Conservation (phyloP, 495 filamentous ascomycete genomes). For the Geoglossum glabrum region DNA sequence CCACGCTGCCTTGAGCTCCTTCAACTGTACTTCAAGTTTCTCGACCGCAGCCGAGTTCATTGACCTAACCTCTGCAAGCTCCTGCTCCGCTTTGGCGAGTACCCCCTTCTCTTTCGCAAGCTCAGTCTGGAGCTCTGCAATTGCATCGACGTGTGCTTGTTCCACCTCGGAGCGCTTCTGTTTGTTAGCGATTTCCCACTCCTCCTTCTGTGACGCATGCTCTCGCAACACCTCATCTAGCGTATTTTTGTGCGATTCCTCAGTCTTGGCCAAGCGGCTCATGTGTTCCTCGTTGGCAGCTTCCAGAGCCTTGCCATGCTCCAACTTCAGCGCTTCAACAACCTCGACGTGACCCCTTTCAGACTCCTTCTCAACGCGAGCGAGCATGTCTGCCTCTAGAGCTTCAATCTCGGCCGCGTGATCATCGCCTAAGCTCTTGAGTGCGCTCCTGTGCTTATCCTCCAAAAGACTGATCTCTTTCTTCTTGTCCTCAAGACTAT, state of each 20-base stretch:
- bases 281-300: not conserved
- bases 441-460: not conserved
- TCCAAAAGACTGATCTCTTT: not conserved
- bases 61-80: not conserved
- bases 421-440: not conserved
- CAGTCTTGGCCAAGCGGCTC: not conserved
- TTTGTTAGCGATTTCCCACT: not conserved
- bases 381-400: not conserved
- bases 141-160: not conserved
- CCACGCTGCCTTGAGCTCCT: not conserved
- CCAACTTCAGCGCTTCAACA: not conserved
- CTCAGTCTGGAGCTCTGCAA: not conserved
- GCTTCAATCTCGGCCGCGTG: not conserved
- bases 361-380: not conserved
- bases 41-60: not conserved
- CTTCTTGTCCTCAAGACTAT: not conserved
- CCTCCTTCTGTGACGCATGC: not conserved
- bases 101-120: not conserved
- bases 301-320: not conserved
- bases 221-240: not conserved
- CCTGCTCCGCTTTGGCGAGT: not conserved
- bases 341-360: not conserved
- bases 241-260: not conserved
- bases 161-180: not conserved
- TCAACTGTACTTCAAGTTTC: not conserved